Evolutionary conservation across 768 basidiomycete genomes (phyloP).

Genomic region (Leccinum obscurum): DNA sequence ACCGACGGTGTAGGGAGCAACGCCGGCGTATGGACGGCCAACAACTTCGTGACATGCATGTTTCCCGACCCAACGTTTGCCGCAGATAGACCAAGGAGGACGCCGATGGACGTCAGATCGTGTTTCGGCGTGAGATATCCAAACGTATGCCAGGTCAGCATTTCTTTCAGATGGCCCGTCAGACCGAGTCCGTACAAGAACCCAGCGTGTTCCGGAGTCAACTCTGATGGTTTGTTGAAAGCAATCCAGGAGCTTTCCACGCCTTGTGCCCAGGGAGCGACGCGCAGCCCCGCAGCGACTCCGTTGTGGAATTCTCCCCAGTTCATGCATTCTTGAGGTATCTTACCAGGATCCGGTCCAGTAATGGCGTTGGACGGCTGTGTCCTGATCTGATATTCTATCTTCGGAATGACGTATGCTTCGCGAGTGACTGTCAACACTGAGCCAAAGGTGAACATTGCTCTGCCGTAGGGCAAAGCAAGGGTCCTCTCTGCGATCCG

Average conservation of each 20-base stretch:
- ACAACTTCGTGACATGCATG: conserved; percentile 83
- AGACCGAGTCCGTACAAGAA: conserved; percentile 92
- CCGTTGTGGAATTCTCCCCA: conserved; percentile 99
- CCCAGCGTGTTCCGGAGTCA: conserved; percentile 94
- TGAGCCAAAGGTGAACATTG: conserved; percentile 89
- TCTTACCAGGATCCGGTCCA: conserved; percentile 69
- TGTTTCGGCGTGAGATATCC: conserved; percentile 95
- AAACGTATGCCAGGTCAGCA: conserved; percentile 96
- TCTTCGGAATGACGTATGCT: conserved; percentile 74
- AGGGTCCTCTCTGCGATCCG: conserved; percentile 86
- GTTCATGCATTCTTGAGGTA: conserved; percentile 65
- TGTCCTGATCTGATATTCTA: conserved; percentile 73
- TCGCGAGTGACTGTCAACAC: conserved; percentile 74
- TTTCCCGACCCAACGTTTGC: conserved; percentile 87
- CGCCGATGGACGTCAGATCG: conserved; percentile 90
- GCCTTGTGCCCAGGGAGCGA: conserved; percentile 69
- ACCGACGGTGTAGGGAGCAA: conserved; percentile 83
- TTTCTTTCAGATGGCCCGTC: conserved; percentile 84
- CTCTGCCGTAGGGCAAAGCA: conserved; percentile 85
- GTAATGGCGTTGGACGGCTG: conserved; percentile 70
- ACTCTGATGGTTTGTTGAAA: conserved; percentile 89
- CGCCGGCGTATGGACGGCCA: conserved; percentile 93
- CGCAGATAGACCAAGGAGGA: conserved; percentile 90
- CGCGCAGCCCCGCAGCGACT: conserved; percentile 86
- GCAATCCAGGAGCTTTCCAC: conserved; percentile 95